A percentile compares a stretch with the other conserved stretches of the same genome.
Conservation (phyloP, 192 early-diverging fungal genomes). For the Backusella liffmaniae region DNA sequence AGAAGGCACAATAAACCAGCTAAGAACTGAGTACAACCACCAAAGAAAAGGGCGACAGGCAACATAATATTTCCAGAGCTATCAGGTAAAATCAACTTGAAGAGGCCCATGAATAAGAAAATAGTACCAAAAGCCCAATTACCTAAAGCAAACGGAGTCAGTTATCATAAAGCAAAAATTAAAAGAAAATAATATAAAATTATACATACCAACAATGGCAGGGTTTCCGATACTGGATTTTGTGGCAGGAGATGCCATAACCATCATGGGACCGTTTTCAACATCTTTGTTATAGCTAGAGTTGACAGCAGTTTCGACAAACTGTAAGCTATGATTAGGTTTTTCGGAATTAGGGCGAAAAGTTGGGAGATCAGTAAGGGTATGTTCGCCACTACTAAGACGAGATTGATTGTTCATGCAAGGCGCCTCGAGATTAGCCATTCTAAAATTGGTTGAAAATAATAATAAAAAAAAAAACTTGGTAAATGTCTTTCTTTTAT, state of each 20-base stretch:
- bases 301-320: background rate
- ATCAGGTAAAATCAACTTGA: background rate
- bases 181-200: background rate
- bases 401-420: background rate
- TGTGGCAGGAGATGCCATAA: background rate
- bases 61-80: background rate
- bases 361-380: background rate
- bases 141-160: background rate
- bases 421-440: background rate
- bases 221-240: background rate
- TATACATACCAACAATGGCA: background rate
- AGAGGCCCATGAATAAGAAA: background rate
- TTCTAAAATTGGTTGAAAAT: background rate
- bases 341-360: background rate
- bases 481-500: background rate
- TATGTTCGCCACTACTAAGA: background rate
- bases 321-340: background rate
- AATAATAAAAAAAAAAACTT: background rate
- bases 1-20: background rate
- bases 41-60: background rate
- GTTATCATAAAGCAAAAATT: background rate
- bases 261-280: background rate
- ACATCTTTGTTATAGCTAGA: background rate
- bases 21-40: background rate
- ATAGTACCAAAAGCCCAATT: background rate